Evolutionary conservation across 2,329 filamentous ascomycete genomes (phyloP), one percentile per base, ranked within the genome.

Genomic region (Fusarium sp.): DNA sequence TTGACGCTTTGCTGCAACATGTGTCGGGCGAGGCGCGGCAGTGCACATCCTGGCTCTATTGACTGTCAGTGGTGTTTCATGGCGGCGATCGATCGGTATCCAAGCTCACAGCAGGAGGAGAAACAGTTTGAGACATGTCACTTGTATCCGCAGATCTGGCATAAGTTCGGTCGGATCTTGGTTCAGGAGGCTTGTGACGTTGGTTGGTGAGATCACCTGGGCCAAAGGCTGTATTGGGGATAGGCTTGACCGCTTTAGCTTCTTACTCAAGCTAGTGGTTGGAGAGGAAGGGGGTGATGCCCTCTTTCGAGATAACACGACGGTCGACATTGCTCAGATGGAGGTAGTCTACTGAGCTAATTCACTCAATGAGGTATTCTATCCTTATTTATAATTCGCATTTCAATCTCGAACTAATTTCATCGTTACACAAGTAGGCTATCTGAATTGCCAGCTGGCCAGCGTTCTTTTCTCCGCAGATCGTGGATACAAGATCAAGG

Each of bases 121-220:
- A 8, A 50, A 50, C 17, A 50, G 32, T 50, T 37, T 37, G 12
- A 50, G 48, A 50, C 48, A 50, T 11, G 32, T 50, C 48, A 50
- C 48, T 32, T 26, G 48, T 20, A 37, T 6, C 12, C 48, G 48
- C 20, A 26, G 17, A 52, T 52, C 48, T 26, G 48, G 48, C 20
- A 52, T 23, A 10, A 52, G 20, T n/a, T 52, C 48, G 6, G 48
- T 14, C n/a, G 48, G 32, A 35, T 52, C 12, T 38, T 52, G 48
- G 6, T 26, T 38, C 17, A 52, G 13, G 14, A 52, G 32, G 11
- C 15, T n/a, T 13, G 20, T 52, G 26, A 52, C 20, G 20, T 12
- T 18, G 2, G 32, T 20, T 2, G 20, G 32, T n/a, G 32, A 52
- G 6, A 52, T 37, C 11, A 13, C 13, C 6, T 23, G 38, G n/a